These are phyloP conservation scores for Straminergon stramineum DNA, from an alignment of 225 moss, liverwort and hornwort species.

Conservation along the genomic window DNA sequence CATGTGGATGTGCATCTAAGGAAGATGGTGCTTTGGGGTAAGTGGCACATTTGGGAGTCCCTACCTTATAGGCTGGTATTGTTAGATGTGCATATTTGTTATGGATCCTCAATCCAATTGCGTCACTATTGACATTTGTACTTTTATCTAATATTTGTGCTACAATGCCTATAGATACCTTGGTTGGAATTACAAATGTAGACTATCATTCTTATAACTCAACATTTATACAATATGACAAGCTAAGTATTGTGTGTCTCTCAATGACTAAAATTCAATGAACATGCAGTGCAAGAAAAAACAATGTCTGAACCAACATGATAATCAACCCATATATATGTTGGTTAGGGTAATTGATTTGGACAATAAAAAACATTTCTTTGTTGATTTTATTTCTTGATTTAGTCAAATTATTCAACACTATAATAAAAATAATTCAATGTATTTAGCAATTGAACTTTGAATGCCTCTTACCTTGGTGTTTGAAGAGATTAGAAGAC, in stretches of 20 bases:
- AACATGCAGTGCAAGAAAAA: background rate
- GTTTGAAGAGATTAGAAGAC: no score
- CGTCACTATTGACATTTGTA: background rate
- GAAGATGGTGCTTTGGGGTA: background rate
- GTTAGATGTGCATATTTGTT: background rate
- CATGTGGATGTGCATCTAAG: background rate
- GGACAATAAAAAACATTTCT: no score
- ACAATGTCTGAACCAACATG: no score
- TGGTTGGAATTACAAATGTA: background rate
- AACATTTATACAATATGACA: background rate
- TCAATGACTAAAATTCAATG: background rate
- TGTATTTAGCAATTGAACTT: no score
- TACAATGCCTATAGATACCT: background rate
- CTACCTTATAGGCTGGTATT: background rate
- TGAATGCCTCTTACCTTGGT: no score
- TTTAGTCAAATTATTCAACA: no score
- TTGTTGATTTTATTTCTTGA: no score
- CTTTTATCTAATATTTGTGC: background rate
- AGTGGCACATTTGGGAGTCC: fast-evolving
- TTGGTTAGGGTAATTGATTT: no score
- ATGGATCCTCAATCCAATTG: background rate
- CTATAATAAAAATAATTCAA: no score
- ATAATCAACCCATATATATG: no score
- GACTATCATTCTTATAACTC: background rate
- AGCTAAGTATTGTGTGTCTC: background rate